phyloP scores from a whole-genome alignment of 2,329 filamentous ascomycete genomes.

The Calonectria pseudoturangicola region DNA sequence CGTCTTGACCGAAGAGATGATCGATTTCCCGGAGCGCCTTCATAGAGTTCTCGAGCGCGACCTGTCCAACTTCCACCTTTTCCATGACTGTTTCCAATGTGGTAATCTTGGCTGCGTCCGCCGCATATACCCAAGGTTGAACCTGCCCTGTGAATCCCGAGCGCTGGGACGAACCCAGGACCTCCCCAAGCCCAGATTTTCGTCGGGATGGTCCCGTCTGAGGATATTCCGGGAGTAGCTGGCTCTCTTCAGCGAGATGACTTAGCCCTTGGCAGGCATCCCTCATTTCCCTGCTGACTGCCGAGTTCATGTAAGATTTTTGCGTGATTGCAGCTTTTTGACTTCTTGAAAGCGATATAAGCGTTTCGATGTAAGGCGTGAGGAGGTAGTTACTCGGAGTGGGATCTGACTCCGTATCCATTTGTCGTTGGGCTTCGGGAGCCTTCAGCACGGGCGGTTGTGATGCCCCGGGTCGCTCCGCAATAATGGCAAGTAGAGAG shows the following conservation, averaged over 20 bases:
- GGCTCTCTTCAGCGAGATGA: slow-evolving; percentile 77
- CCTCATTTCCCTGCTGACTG: slow-evolving; percentile 70
- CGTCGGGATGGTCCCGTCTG: slow-evolving; percentile 60
- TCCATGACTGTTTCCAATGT: slow-evolving; percentile 76
- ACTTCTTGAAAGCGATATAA: slow-evolving; percentile 71
- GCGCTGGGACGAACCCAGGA: slow-evolving; percentile 61
- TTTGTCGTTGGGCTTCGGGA: slow-evolving; percentile 32
- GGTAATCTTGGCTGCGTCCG: slow-evolving; percentile 75
- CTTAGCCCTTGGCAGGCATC: slow-evolving; percentile 70
- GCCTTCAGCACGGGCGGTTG: slow-evolving; percentile 50
- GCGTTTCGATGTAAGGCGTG: slow-evolving; percentile 73
- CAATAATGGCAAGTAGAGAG: slow-evolving; percentile 65
- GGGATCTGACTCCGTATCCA: slow-evolving; percentile 41
- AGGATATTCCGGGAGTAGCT: slow-evolving; percentile 73
- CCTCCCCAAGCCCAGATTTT: slow-evolving; percentile 67
- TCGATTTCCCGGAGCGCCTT: slow-evolving; percentile 69
- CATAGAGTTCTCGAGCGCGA: slow-evolving; percentile 72
- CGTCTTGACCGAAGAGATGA: slow-evolving; percentile 65
- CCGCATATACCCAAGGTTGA: slow-evolving; percentile 76
- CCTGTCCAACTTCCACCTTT: slow-evolving; percentile 75
- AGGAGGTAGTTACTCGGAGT: slow-evolving; percentile 65
- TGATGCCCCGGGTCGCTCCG: slow-evolving; percentile 57
- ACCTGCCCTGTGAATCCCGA: slow-evolving; percentile 66
- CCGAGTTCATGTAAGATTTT: slow-evolving; percentile 73
- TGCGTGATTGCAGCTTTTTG: slow-evolving; percentile 76